A percentile compares a stretch with the other conserved stretches of the same genome.
phyloP scores from a whole-genome alignment of 2,329 filamentous ascomycete genomes.

The Colletotrichum sp. region DNA sequence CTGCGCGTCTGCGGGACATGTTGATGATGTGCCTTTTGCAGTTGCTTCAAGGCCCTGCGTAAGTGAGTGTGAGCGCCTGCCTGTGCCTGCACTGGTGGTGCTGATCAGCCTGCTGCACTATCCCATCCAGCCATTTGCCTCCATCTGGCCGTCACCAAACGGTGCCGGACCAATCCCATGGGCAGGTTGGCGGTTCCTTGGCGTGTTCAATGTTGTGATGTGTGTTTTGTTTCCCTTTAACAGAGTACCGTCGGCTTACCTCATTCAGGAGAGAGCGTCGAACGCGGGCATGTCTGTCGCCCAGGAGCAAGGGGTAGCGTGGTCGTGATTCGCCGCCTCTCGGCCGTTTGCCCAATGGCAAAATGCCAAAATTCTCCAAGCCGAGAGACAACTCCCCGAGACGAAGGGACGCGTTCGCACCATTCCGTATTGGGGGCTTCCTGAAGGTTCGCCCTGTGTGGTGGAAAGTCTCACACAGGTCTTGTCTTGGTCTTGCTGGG shows the following conservation, averaged over 20 bases:
- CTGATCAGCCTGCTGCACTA: neutral
- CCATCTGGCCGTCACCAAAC: neutral
- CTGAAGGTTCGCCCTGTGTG: neutral
- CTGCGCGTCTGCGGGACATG: neutral
- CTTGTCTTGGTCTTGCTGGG: neutral
- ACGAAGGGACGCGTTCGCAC: constrained; percentile 10
- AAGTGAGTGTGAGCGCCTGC: neutral
- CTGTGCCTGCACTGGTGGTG: neutral
- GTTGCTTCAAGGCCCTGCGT: neutral
- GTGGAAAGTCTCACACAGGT: neutral
- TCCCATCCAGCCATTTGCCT: neutral
- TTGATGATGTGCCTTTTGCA: neutral
- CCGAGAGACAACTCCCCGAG: constrained; percentile 7
- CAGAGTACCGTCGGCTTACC: neutral
- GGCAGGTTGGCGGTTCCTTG: neutral
- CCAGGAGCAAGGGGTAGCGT: constrained; percentile 15
- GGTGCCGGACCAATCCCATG: neutral
- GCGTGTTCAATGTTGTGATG: constrained; percentile 10
- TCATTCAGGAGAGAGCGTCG: constrained; percentile 1
- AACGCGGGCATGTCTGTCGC: constrained; percentile 9
- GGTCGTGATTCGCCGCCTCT: constrained; percentile 11
- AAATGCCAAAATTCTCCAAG: constrained; percentile 18
- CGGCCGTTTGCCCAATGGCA: constrained; percentile 1
- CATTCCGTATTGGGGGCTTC: neutral
- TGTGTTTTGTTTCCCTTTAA: constrained; percentile 6